These are phyloP conservation scores for Ceratocystis lukuohia DNA, from an alignment of 2,329 filamentous ascomycete genomes.

Conservation along the genomic window DNA sequence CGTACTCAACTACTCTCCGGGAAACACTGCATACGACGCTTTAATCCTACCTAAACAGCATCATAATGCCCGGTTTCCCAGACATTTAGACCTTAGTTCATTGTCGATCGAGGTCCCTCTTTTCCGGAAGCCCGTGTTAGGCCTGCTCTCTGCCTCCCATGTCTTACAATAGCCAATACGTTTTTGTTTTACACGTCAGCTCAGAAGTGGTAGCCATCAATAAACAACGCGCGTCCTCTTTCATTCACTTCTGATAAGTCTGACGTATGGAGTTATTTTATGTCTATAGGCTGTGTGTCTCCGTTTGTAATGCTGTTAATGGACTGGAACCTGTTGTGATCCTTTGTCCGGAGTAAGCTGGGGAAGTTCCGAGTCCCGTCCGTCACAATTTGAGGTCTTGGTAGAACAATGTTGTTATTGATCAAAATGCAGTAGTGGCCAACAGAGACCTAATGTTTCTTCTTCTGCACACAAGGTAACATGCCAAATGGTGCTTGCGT, in stretches of 20 bases:
- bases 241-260: neutral
- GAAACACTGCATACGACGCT: neutral
- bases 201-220: neutral
- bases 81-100: neutral
- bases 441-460: neutral
- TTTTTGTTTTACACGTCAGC: neutral
- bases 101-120: neutral
- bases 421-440: neutral
- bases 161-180: neutral
- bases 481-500: neutral
- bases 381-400: slow-evolving; percentile 23
- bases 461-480: neutral
- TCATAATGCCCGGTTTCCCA: neutral
- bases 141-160: neutral
- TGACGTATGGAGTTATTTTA: neutral
- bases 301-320: neutral
- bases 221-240: slow-evolving; percentile 2
- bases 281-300: neutral
- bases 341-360: slow-evolving; percentile 9
- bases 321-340: neutral
- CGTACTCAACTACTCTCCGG: neutral
- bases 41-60: neutral
- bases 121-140: neutral
- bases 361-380: slow-evolving; percentile 2
- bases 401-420: slow-evolving; percentile 21